These are phyloP conservation scores for Arabidopsis arenosa DNA, from an alignment of 345 rosid species.

Conservation along the genomic window DNA sequence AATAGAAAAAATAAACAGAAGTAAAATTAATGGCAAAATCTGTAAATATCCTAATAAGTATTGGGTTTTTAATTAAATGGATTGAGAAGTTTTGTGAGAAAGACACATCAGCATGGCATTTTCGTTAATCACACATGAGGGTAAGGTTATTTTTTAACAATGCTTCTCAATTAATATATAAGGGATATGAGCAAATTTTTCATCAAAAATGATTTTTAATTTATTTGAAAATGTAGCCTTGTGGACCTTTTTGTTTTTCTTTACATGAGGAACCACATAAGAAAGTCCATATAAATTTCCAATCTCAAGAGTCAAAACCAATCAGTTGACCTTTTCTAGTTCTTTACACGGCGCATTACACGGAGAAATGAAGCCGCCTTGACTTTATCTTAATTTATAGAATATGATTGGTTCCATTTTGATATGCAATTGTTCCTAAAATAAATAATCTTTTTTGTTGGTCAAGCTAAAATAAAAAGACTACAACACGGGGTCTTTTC, in stretches of 20 bases:
- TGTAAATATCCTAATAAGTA: no score
- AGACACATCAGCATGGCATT: no score
- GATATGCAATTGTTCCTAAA: conserved; percentile 7
- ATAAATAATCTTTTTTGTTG: neutral
- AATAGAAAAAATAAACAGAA: no score
- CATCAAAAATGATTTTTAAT: neutral
- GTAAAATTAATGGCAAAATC: no score
- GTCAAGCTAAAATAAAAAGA: neutral
- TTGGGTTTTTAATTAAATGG: no score
- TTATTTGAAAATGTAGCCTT: conserved; percentile 2
- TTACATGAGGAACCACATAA: conserved; percentile 14
- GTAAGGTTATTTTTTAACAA: no score
- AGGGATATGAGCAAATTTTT: neutral
- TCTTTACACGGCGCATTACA: neutral
- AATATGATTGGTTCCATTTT: conserved; percentile 8
- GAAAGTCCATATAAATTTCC: conserved; percentile 11
- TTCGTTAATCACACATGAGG: no score
- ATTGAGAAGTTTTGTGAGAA: no score
- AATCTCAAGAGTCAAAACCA: conserved; percentile 27
- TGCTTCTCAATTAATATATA: no score
- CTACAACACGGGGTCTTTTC: neutral
- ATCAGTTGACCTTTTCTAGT: conserved; percentile 10
- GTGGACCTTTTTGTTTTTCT: neutral
- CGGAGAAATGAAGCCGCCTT: conserved; percentile 34
- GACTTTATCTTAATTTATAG: neutral